Evolutionary conservation across 768 basidiomycete genomes (phyloP).

Genomic region (Polyporus arcularius): DNA sequence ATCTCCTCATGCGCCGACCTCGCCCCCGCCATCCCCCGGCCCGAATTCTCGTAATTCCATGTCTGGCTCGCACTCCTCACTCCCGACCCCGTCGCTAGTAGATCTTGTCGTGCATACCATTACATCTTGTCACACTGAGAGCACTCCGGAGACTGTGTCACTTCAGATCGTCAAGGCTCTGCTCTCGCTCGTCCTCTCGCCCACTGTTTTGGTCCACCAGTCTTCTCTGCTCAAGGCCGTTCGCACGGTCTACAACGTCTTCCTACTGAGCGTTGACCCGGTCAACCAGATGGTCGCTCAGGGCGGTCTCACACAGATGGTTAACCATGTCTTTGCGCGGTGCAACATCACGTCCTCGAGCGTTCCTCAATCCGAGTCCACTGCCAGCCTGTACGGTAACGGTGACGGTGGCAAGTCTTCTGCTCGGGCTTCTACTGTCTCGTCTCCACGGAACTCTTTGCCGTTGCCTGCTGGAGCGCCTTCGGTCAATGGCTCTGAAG

Average conservation of each 20-base stretch:
- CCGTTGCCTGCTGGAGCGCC: conserved; percentile 13
- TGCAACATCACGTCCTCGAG: conserved; percentile 45
- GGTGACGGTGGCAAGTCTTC: conserved; percentile 11
- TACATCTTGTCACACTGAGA: conserved; percentile 86
- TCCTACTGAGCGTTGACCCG: conserved; percentile 84
- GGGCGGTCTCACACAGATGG: conserved; percentile 97
- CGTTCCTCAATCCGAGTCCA: conserved; percentile 23
- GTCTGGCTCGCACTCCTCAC: conserved; percentile 47
- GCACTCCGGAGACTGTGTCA: conserved; percentile 87
- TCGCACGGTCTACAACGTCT: conserved; percentile 97
- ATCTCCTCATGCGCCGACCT: conserved; percentile 47
- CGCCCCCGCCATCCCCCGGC: conserved; percentile 77
- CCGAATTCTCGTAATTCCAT: conserved; percentile 45
- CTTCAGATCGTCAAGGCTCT: conserved; percentile 97
- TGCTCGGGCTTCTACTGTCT: conserved; percentile 15
- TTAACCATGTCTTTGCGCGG: conserved; percentile 92
- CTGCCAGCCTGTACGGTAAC: conserved; percentile 16
- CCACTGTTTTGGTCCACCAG: conserved; percentile 88
- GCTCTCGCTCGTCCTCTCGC: conserved; percentile 84
- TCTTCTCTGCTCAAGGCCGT: conserved; percentile 95
- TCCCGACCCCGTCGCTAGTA: conserved; percentile 75
- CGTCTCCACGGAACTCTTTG: conserved; percentile 20
- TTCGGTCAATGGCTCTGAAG: conserved; percentile 14
- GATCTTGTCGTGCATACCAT: conserved; percentile 95
- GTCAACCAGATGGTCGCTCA: conserved; percentile 99